Evolutionary conservation across 768 basidiomycete genomes (phyloP).

Genomic region (Mycena alexandri): DNA sequence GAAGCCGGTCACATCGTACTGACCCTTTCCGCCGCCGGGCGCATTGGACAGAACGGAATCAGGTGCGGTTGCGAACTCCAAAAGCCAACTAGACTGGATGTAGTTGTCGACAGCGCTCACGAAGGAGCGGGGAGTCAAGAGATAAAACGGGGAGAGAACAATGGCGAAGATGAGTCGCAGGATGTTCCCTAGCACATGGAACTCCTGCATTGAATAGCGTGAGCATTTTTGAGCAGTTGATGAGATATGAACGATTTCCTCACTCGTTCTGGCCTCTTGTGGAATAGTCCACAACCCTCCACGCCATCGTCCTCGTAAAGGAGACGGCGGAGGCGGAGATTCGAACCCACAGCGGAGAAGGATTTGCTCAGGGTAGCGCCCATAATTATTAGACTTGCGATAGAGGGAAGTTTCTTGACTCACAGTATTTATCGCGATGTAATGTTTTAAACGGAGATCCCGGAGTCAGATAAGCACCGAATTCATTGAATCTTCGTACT

Average conservation of each 20-base stretch:
- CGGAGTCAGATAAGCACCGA: background rate
- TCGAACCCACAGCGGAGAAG: background rate
- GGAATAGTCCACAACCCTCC: constrained; percentile 16
- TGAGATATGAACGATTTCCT: too few relatives aligned
- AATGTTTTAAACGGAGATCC: background rate
- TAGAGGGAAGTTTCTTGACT: background rate
- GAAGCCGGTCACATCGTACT: constrained; percentile 11
- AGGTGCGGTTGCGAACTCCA: constrained; percentile 10
- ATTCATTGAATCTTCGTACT: too few relatives aligned
- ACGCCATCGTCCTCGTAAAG: constrained; percentile 11
- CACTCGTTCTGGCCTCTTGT: constrained; percentile 3
- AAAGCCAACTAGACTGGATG: constrained; percentile 10
- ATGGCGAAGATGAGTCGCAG: background rate
- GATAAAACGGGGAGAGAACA: background rate
- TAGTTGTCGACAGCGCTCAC: background rate
- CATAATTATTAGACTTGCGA: background rate
- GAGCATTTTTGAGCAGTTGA: background rate
- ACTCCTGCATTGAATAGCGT: background rate
- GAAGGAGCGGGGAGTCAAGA: background rate
- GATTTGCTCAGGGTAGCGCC: background rate
- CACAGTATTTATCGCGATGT: background rate
- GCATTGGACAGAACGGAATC: constrained; percentile 7
- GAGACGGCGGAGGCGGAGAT: constrained; percentile 5
- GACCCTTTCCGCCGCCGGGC: background rate
- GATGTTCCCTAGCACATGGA: constrained; percentile 9